These are phyloP conservation scores for Nyssa sinensis DNA, from an alignment of 148 eudicot species.

Conservation along the genomic window DNA sequence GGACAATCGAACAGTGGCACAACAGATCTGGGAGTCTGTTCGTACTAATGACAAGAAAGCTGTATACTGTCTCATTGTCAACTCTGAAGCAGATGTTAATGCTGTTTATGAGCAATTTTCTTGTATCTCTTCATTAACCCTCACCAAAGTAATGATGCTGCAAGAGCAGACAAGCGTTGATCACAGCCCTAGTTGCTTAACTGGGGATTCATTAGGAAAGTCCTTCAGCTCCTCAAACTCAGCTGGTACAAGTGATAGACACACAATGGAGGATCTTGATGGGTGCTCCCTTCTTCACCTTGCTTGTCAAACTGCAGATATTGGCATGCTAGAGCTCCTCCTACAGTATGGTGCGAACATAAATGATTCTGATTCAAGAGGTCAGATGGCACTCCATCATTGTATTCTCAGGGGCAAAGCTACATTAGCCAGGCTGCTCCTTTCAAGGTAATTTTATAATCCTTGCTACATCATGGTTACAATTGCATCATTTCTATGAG, in stretches of 20 bases:
- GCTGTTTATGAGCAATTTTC: slow-evolving; percentile 53
- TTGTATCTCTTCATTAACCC: slow-evolving; percentile 59
- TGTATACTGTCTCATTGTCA: slow-evolving; percentile 71
- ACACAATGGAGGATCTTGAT: slow-evolving; percentile 49
- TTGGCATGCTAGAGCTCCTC: slow-evolving; percentile 95
- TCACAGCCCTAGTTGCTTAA: slow-evolving; percentile 38
- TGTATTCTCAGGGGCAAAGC: slow-evolving; percentile 72
- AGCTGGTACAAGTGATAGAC: slow-evolving; percentile 52
- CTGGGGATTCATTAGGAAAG: slow-evolving; percentile 38
- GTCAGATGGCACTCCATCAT: slow-evolving; percentile 81
- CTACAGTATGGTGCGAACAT: slow-evolving; percentile 92
- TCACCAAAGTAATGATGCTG: slow-evolving; percentile 82
- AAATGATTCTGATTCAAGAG: slow-evolving; percentile 65
- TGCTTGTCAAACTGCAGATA: slow-evolving; percentile 91
- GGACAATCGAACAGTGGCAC: slow-evolving; percentile 51
- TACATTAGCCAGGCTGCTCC: slow-evolving; percentile 66
- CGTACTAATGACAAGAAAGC: slow-evolving; percentile 81
- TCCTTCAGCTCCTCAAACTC: slow-evolving; percentile 39
- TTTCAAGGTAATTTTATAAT: slow-evolving; percentile 54
- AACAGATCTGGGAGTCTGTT: slow-evolving; percentile 95
- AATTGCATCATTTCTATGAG: not conserved
- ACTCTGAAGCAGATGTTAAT: slow-evolving; percentile 77
- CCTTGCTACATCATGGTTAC: slow-evolving; percentile 5
- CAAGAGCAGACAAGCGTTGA: slow-evolving; percentile 66
- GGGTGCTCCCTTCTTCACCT: slow-evolving; percentile 92